phyloP scores from a whole-genome alignment of 2,329 filamentous ascomycete species.

The Pseudogymnoascus sp. region DNA sequence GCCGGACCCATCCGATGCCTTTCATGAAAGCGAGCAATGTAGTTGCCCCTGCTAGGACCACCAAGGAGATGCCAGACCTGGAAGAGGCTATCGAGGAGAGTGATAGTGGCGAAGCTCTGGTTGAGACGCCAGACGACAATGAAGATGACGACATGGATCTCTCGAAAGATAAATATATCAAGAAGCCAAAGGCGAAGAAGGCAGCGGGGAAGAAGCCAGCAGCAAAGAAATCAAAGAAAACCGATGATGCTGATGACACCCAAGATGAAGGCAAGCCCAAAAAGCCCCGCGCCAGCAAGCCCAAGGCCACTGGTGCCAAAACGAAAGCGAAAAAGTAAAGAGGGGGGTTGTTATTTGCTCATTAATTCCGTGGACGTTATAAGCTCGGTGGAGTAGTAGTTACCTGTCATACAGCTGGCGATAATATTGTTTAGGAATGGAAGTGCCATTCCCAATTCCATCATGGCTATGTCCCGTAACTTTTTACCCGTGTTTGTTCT shows the following conservation, averaged over 20 bases:
- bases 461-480: neutral
- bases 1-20: constrained; percentile 76
- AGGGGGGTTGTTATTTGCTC: neutral
- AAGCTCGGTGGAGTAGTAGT: neutral
- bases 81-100: constrained; percentile 95
- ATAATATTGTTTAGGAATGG: neutral
- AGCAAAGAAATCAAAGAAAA: constrained; percentile 27
- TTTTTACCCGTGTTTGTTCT: neutral
- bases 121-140: constrained; percentile 48
- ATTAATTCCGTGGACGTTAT: neutral
- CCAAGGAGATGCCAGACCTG: constrained; percentile 77
- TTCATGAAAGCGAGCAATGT: constrained; percentile 91
- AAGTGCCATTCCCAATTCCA: neutral
- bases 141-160: constrained; percentile 75
- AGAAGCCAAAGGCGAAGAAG: constrained; percentile 71
- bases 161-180: constrained; percentile 94
- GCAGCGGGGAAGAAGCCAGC: constrained; percentile 43
- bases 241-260: constrained; percentile 17
- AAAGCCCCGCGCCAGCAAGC: constrained; percentile 14
- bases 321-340: constrained; percentile 21
- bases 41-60: constrained; percentile 59
- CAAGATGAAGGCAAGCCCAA: constrained; percentile 17
- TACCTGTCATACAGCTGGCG: neutral
- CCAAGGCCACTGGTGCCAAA: constrained; percentile 17
- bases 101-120: constrained; percentile 60